phyloP scores from a whole-genome alignment of 345 rosid genomes.

The Citrus hindsii region DNA sequence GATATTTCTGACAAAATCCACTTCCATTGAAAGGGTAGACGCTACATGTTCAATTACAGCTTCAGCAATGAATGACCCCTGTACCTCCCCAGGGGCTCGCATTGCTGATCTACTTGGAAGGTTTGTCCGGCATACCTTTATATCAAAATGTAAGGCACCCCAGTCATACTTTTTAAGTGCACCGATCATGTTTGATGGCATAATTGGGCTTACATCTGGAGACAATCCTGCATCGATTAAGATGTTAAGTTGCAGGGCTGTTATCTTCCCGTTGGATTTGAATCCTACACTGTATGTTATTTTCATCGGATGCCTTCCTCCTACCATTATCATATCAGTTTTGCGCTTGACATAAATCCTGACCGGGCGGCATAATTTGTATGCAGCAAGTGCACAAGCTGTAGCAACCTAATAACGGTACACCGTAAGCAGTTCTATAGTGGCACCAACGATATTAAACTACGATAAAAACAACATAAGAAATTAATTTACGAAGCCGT shows the following conservation, averaged over 20 bases:
- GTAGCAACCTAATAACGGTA: slow-evolving; percentile 59
- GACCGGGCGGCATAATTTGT: slow-evolving; percentile 59
- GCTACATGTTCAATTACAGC: slow-evolving; percentile 78
- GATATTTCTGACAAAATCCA: slow-evolving; percentile 55
- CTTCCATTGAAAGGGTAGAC: slow-evolving; percentile 62
- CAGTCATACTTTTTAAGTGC: slow-evolving; percentile 71
- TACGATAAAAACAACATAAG: neutral
- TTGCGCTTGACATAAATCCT: slow-evolving; percentile 67
- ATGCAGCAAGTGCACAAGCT: slow-evolving; percentile 84
- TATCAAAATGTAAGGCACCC: slow-evolving; percentile 80
- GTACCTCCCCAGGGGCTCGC: slow-evolving; percentile 93
- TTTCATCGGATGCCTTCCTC: slow-evolving; percentile 97
- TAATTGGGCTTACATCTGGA: slow-evolving; percentile 50
- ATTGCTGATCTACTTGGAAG: slow-evolving; percentile 66
- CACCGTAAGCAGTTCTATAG: neutral
- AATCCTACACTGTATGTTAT: slow-evolving; percentile 83
- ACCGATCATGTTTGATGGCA: slow-evolving; percentile 43
- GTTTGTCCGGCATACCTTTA: slow-evolving; percentile 82
- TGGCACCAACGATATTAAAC: neutral
- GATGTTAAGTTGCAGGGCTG: slow-evolving; percentile 57
- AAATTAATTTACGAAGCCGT: neutral
- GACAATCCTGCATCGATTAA: slow-evolving; percentile 63
- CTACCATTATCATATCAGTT: slow-evolving; percentile 85
- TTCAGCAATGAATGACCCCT: slow-evolving; percentile 82
- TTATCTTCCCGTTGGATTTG: slow-evolving; percentile 80